These are phyloP conservation scores for Metschnikowia koreensis DNA, from an alignment of 805 yeast genomes.

Conservation along the genomic window DNA sequence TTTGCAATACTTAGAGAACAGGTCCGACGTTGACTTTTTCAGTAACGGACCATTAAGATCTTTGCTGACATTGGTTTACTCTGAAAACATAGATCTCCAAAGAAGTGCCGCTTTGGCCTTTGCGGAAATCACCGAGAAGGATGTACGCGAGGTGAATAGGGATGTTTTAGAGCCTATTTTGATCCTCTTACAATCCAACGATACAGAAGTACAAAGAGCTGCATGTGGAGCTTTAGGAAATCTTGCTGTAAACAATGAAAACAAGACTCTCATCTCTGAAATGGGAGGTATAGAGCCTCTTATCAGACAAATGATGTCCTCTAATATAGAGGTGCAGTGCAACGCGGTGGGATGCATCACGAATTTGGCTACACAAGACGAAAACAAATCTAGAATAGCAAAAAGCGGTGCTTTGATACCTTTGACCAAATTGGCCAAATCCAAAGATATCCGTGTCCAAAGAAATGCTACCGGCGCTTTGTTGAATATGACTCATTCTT, in stretches of 20 bases:
- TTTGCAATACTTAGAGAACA: slow-evolving; percentile 81
- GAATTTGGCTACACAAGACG: slow-evolving; percentile 96
- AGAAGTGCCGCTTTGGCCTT: slow-evolving; percentile 97
- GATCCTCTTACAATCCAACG: slow-evolving; percentile 79
- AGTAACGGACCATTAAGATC: slow-evolving; percentile 84
- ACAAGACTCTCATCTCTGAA: slow-evolving; percentile 88
- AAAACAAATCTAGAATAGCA: slow-evolving; percentile 93
- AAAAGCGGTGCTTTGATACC: slow-evolving; percentile 95
- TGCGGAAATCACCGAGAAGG: slow-evolving; percentile 97
- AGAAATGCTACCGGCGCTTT: slow-evolving; percentile 98
- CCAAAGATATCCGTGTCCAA: slow-evolving; percentile 93
- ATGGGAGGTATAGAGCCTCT: slow-evolving; percentile 98
- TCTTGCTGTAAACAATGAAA: slow-evolving; percentile 93
- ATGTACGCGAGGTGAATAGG: slow-evolving; percentile 83
- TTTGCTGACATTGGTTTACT: slow-evolving; percentile 85
- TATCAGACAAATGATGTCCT: slow-evolving; percentile 95
- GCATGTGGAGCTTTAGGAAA: slow-evolving; percentile 99
- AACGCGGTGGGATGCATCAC: slow-evolving; percentile 99
- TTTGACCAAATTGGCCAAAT: slow-evolving; percentile 88
- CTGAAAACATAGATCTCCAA: slow-evolving; percentile 92
- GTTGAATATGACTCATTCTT: slow-evolving; percentile 96
- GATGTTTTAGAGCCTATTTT: slow-evolving; percentile 93
- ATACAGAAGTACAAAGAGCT: slow-evolving; percentile 95
- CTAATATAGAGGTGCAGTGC: slow-evolving; percentile 97
- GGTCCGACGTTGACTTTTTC: slow-evolving; percentile 87